Percentiles rank a stretch among this genome's conserved stretches.
Conservation (phyloP, 805 yeast species). For the Myxozyma sirexii region DNA sequence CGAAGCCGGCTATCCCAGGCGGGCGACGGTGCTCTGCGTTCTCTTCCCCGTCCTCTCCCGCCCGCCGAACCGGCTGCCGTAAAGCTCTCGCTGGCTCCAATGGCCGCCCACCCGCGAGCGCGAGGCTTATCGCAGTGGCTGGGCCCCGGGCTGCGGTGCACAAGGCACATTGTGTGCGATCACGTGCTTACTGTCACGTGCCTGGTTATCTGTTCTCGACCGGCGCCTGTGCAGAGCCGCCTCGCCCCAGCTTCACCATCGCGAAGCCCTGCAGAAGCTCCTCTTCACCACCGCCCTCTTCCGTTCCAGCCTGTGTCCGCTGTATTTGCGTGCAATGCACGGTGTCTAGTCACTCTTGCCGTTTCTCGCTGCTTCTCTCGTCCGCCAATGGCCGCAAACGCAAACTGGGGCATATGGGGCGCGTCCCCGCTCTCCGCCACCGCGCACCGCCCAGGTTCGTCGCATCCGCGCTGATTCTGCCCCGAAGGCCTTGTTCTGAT, state of each 20-base stretch:
- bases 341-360: background rate
- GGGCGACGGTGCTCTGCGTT: too few species aligned
- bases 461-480: background rate
- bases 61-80: too few species aligned
- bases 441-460: conserved; percentile 15
- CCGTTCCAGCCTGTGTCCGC: conserved; percentile 2
- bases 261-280: too few species aligned
- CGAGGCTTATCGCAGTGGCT: conserved; percentile 1
- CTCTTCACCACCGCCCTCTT: background rate
- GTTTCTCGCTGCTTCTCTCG: background rate
- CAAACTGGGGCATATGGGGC: conserved; percentile 35
- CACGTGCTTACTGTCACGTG: conserved; percentile 10
- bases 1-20: too few species aligned
- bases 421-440: conserved; percentile 27
- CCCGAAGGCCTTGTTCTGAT: background rate
- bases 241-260: conserved; percentile 11
- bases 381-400: conserved; percentile 28
- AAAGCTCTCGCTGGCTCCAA: too few species aligned
- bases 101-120: too few species aligned
- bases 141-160: conserved; percentile 14
- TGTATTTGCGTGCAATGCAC: conserved; percentile 7
- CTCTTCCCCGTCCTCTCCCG: too few species aligned
- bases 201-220: conserved; percentile 6
- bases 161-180: background rate
- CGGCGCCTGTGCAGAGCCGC: background rate